Evolutionary conservation across 2,329 filamentous ascomycete species (phyloP).

Genomic region (Ceratocystis destructans): DNA sequence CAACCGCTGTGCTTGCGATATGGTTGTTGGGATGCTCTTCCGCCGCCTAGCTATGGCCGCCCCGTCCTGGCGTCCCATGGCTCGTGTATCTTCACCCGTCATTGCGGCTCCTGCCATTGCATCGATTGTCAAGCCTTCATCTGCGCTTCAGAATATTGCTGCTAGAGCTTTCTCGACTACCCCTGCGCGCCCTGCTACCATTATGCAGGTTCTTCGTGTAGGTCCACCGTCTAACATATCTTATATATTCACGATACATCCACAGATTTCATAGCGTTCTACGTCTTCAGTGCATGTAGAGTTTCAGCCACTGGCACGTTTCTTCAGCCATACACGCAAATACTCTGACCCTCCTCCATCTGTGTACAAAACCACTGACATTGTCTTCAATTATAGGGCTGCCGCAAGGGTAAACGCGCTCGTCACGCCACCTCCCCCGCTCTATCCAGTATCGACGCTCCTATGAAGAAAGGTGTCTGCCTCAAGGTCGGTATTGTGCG

Average conservation of each 20-base stretch:
- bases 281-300: no score
- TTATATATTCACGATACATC: no score
- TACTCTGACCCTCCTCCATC: no score
- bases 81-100: conserved; percentile 24
- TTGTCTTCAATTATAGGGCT: conserved; percentile 40
- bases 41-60: conserved; percentile 13
- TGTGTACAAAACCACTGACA: not conserved
- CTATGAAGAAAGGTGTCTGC: conserved; percentile 89
- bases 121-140: not conserved
- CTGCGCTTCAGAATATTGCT: not conserved
- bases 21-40: conserved; percentile 16
- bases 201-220: conserved; percentile 57
- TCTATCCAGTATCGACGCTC: conserved; percentile 51
- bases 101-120: conserved; percentile 10
- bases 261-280: no score
- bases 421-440: conserved; percentile 83
- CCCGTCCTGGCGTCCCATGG: conserved; percentile 15
- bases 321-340: no score
- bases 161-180: conserved; percentile 41
- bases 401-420: conserved; percentile 62
- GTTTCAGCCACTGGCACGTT: no score
- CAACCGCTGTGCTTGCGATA: not conserved
- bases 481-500: conserved; percentile 85
- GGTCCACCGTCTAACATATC: conserved; percentile 19
- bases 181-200: conserved; percentile 44